A percentile compares a stretch with the other conserved stretches of the same genome.
Evolutionary conservation across 441 rosid species (phyloP).

Genomic region (Gossypium schwendimanii): DNA sequence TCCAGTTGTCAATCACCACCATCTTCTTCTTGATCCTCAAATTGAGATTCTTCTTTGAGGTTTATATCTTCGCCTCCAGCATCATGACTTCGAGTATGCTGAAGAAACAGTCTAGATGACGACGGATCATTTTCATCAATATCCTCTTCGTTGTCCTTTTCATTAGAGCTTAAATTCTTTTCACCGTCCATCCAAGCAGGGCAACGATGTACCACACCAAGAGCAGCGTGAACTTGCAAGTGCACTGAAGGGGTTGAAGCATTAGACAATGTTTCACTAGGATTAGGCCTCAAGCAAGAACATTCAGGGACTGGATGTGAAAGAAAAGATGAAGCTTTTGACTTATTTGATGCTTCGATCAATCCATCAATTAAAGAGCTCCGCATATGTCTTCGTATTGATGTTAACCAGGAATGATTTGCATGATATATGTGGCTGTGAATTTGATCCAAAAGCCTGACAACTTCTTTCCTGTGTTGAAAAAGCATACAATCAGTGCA

Average conservation of each 20-base stretch:
- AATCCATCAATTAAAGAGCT: constrained; percentile 66
- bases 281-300: constrained; percentile 44
- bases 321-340: constrained; percentile 61
- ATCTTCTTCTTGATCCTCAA: constrained; percentile 94
- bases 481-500: constrained; percentile 6
- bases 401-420: constrained; percentile 68
- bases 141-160: constrained; percentile 70
- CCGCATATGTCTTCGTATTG: constrained; percentile 56
- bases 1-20: constrained; percentile 39
- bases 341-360: constrained; percentile 41
- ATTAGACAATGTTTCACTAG: constrained; percentile 19
- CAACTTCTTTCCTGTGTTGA: constrained; percentile 51
- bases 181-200: constrained; percentile 64
- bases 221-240: constrained; percentile 34
- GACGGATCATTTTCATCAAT: constrained; percentile 65
- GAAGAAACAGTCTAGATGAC: constrained; percentile 61
- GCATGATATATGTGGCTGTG: constrained; percentile 68
- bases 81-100: constrained; percentile 39
- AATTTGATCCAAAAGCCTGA: constrained; percentile 60
- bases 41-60: constrained; percentile 65
- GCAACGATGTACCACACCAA: constrained; percentile 54
- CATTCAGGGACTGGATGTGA: constrained; percentile 88
- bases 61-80: constrained; percentile 53
- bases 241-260: constrained; percentile 24
- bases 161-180: constrained; percentile 35